A percentile compares a stretch with the other conserved stretches of the same genome.
Conservation (phyloP, 805 yeast species). For the Saccharomycopsis selenospora region DNA sequence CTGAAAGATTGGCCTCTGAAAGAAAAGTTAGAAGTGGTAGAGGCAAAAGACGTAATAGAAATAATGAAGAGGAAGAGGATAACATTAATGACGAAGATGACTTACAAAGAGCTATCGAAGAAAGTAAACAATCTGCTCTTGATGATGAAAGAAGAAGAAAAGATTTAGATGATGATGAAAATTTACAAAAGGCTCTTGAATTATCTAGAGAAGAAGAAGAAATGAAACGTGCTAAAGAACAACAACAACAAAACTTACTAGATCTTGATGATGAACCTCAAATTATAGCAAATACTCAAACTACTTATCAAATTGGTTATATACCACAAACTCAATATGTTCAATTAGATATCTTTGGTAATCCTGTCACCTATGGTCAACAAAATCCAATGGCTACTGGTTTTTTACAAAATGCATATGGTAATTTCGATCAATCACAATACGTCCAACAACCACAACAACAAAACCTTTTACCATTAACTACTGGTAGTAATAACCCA, state of each 20-base stretch:
- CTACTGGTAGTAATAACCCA: slow-evolving; percentile 74
- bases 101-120: slow-evolving; percentile 71
- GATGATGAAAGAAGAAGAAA: slow-evolving; percentile 62
- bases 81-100: slow-evolving; percentile 60
- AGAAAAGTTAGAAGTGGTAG: slow-evolving; percentile 36
- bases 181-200: slow-evolving; percentile 60
- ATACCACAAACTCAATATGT: slow-evolving; percentile 32
- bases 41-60: slow-evolving; percentile 21
- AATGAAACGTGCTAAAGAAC: slow-evolving; percentile 42
- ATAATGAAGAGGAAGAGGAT: slow-evolving; percentile 29
- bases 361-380: slow-evolving; percentile 41
- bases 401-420: slow-evolving; percentile 39
- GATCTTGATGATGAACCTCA: slow-evolving; percentile 44
- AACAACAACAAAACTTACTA: slow-evolving; percentile 41
- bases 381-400: slow-evolving; percentile 50
- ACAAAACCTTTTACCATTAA: slow-evolving; percentile 43
- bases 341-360: slow-evolving; percentile 55
- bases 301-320: slow-evolving; percentile 20
- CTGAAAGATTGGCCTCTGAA: slow-evolving; percentile 69
- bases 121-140: slow-evolving; percentile 73
- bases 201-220: slow-evolving; percentile 74
- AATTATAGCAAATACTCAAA: slow-evolving; percentile 24
- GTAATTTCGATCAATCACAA: slow-evolving; percentile 22
- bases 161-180: slow-evolving; percentile 44
- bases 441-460: slow-evolving; percentile 29